Evolutionary conservation across 768 basidiomycete species (phyloP).

Genomic region (Psilocybe subaeruginosa): DNA sequence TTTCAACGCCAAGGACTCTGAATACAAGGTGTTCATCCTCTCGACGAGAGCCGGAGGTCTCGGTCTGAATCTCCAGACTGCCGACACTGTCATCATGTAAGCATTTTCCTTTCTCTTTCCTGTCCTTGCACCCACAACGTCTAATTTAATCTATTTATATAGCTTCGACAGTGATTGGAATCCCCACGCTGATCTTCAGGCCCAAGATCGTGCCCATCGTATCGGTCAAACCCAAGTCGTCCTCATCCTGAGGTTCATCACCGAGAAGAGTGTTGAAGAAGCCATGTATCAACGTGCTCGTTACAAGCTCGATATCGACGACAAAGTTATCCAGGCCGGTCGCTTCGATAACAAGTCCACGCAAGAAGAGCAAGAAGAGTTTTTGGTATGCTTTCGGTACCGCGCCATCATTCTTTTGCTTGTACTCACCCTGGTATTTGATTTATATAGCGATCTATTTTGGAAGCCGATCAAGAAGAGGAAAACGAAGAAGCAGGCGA

Average conservation of each 20-base stretch:
- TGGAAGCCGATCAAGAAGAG: slow-evolving; percentile 89
- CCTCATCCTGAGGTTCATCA: slow-evolving; percentile 94
- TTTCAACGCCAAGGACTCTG: slow-evolving; percentile 90
- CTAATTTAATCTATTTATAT: slow-evolving; percentile 2
- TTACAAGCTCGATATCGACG: slow-evolving; percentile 97
- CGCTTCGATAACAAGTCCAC: slow-evolving; percentile 99
- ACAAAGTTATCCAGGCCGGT: slow-evolving; percentile 99
- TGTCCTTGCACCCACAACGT: not conserved
- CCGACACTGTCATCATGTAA: slow-evolving; percentile 94
- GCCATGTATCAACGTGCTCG: slow-evolving; percentile 95
- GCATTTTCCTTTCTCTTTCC: slow-evolving; percentile 28
- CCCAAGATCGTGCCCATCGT: slow-evolving; percentile 99
- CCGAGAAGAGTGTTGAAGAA: slow-evolving; percentile 98
- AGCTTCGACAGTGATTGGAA: slow-evolving; percentile 93
- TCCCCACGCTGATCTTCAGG: slow-evolving; percentile 98
- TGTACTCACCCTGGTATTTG: not conserved
- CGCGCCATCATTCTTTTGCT: not conserved
- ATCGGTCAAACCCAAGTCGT: slow-evolving; percentile 99
- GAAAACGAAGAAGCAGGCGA: slow-evolving; percentile 90
- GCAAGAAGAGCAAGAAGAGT: slow-evolving; percentile 96
- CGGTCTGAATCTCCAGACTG: slow-evolving; percentile 93
- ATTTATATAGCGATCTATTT: slow-evolving; percentile 73
- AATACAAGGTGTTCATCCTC: slow-evolving; percentile 89
- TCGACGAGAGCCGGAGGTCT: slow-evolving; percentile 94
- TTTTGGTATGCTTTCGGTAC: slow-evolving; percentile 61